A percentile compares a stretch with the other conserved stretches of the same genome.
Conservation (phyloP, 768 basidiomycete species). For the Agrocybe pediades region DNA sequence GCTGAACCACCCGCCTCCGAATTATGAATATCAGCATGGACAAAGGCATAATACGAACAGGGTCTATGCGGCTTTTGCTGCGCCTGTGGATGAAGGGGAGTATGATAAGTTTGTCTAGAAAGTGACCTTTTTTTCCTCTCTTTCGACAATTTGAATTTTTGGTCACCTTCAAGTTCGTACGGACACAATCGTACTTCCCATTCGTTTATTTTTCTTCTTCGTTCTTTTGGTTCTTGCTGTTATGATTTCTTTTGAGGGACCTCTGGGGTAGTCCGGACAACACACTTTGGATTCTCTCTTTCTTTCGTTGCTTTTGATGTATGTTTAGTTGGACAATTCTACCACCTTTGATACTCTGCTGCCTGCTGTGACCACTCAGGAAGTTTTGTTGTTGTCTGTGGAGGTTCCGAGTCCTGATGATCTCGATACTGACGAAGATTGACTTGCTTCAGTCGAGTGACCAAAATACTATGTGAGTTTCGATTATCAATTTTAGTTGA, state of each 20-base stretch:
- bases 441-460: no score
- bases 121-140: no score
- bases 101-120: constrained; percentile 26
- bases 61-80: constrained; percentile 31
- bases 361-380: no score
- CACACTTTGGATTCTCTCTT: background rate
- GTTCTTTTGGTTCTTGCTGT: background rate
- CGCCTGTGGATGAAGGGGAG: constrained; percentile 22
- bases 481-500: no score
- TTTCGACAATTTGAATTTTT: no score
- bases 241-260: background rate
- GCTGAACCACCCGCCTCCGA: constrained; percentile 12
- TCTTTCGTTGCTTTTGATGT: background rate
- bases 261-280: background rate
- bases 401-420: no score
- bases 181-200: background rate
- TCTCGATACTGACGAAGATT: no score
- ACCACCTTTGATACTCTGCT: background rate
- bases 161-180: background rate
- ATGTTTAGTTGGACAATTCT: background rate
- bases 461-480: no score
- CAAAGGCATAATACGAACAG: constrained; percentile 14
- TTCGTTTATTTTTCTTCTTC: no score
- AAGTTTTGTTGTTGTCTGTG: no score
- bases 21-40: constrained; percentile 15